A percentile compares a stretch with the other conserved stretches of the same genome.
Conservation (phyloP, 805 yeast genomes). For the Kodamaea neixiangensis region DNA sequence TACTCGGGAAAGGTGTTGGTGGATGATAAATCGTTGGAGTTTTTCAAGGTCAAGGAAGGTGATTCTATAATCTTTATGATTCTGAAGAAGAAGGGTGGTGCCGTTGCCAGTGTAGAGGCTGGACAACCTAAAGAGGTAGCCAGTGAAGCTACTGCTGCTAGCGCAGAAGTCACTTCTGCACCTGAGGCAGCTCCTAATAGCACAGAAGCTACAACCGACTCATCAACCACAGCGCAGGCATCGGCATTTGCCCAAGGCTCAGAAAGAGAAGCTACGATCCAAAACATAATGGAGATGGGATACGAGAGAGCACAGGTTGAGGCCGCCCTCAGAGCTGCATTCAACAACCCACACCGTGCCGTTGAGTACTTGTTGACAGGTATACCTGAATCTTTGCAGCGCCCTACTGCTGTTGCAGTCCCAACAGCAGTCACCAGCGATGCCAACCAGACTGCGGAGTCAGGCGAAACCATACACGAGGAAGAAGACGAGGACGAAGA, state of each 20-base stretch:
- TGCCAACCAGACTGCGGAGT: background rate
- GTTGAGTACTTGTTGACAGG: conserved; percentile 93
- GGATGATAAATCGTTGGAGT: conserved; percentile 74
- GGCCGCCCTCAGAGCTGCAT: conserved; percentile 90
- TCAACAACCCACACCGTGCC: conserved; percentile 96
- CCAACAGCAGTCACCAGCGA: conserved; percentile 5
- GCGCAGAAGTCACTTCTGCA: conserved; percentile 18
- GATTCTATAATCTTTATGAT: conserved; percentile 94
- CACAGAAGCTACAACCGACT: conserved; percentile 22
- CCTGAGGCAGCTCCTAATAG: conserved; percentile 14
- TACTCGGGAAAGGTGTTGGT: conserved; percentile 89
- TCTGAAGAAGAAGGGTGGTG: conserved; percentile 43
- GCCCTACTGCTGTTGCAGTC: conserved; percentile 19
- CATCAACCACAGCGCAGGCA: conserved; percentile 26
- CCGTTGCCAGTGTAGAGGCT: conserved; percentile 18
- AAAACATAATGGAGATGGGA: conserved; percentile 93
- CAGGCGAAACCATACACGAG: conserved; percentile 8
- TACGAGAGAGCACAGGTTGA: conserved; percentile 86
- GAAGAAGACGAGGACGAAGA: conserved; percentile 37
- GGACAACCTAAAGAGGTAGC: conserved; percentile 17
- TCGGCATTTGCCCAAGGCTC: conserved; percentile 76
- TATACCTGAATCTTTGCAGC: conserved; percentile 65
- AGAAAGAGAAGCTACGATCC: conserved; percentile 75
- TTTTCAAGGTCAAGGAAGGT: conserved; percentile 75
- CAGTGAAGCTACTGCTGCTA: conserved; percentile 8